Conservation (phyloP, 768 basidiomycete species). For the Cyclocybe cylindracea region DNA sequence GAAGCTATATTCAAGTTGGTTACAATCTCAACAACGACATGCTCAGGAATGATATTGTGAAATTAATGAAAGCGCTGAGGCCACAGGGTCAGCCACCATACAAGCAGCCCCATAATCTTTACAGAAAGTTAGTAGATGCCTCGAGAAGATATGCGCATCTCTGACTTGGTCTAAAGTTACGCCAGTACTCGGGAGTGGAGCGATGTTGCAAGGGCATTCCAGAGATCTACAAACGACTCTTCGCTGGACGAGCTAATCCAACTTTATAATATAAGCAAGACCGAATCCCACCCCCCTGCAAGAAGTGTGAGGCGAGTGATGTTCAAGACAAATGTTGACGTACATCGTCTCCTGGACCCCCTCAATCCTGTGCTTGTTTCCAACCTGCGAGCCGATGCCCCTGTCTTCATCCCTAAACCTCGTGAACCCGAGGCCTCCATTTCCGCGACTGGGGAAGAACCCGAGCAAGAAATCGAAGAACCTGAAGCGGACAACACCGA, state of each 20-base stretch:
- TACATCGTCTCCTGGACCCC: conserved; percentile 11
- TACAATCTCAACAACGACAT: conserved; percentile 24
- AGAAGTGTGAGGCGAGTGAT: conserved; percentile 14
- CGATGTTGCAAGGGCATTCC: conserved; percentile 7
- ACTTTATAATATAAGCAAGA: conserved; percentile 13
- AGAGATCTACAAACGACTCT: conserved; percentile 9
- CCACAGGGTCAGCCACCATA: neutral
- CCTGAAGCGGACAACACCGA: conserved; percentile 21
- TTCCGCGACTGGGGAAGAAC: conserved; percentile 1
- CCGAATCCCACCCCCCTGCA: conserved; percentile 4
- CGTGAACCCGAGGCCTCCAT: neutral
- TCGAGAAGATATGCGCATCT: neutral
- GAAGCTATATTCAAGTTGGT: conserved; percentile 21
- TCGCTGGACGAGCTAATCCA: conserved; percentile 23
- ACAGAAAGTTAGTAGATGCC: conserved; percentile 9
- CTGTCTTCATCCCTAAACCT: conserved; percentile 18
- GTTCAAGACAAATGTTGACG: conserved; percentile 17
- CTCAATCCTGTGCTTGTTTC: conserved; percentile 6
- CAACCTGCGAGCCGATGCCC: conserved; percentile 16
- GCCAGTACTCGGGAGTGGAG: conserved; percentile 13
- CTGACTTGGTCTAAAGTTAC: conserved; percentile 9
- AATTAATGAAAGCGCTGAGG: conserved; percentile 12
- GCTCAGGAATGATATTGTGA: conserved; percentile 14
- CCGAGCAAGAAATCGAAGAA: conserved; percentile 17
- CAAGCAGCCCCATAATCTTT: conserved; percentile 6